A percentile compares a stretch with the other conserved stretches of the same genome.
phyloP scores from a whole-genome alignment of 768 basidiomycete species.

The Calocybe gangraenosa region DNA sequence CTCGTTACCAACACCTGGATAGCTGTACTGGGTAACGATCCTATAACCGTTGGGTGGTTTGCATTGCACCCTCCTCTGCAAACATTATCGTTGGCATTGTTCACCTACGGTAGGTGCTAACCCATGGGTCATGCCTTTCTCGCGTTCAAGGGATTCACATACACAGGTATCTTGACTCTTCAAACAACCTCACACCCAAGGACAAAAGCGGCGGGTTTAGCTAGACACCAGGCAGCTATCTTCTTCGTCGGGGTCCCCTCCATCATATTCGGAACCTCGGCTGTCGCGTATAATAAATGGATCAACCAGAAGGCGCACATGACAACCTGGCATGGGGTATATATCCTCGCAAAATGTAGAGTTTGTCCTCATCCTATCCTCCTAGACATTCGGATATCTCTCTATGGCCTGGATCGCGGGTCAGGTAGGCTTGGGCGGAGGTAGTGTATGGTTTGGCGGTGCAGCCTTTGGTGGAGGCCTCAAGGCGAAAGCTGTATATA shows the following conservation, averaged over 20 bases:
- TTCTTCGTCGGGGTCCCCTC: slow-evolving; percentile 51
- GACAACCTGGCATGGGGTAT: slow-evolving; percentile 72
- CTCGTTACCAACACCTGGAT: slow-evolving; percentile 14
- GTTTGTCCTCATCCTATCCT: background rate
- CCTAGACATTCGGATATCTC: slow-evolving; percentile 61
- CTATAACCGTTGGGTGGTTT: slow-evolving; percentile 51
- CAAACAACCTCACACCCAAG: slow-evolving; percentile 67
- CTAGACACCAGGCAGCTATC: slow-evolving; percentile 65
- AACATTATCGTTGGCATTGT: slow-evolving; percentile 46
- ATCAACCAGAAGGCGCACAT: slow-evolving; percentile 51
- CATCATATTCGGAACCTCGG: slow-evolving; percentile 55
- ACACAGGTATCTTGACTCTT: slow-evolving; percentile 70
- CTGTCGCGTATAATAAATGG: slow-evolving; percentile 62
- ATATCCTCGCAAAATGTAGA: slow-evolving; percentile 15
- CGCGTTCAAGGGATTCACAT: background rate
- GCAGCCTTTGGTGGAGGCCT: slow-evolving; percentile 64
- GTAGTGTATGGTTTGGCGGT: slow-evolving; percentile 76
- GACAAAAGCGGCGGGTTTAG: slow-evolving; percentile 63
- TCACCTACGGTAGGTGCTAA: slow-evolving; percentile 53
- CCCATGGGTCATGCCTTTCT: background rate
- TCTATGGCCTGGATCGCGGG: slow-evolving; percentile 56
- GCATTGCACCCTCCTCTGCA: slow-evolving; percentile 64
- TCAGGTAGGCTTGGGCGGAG: slow-evolving; percentile 62
- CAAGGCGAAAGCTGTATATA: slow-evolving; percentile 75
- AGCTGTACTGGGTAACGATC: slow-evolving; percentile 9